A percentile compares a stretch with the other conserved stretches of the same genome.
These are phyloP conservation scores for Musa beccarii DNA, from an alignment of 176 grass and related monocot species.

Conservation along the genomic window DNA sequence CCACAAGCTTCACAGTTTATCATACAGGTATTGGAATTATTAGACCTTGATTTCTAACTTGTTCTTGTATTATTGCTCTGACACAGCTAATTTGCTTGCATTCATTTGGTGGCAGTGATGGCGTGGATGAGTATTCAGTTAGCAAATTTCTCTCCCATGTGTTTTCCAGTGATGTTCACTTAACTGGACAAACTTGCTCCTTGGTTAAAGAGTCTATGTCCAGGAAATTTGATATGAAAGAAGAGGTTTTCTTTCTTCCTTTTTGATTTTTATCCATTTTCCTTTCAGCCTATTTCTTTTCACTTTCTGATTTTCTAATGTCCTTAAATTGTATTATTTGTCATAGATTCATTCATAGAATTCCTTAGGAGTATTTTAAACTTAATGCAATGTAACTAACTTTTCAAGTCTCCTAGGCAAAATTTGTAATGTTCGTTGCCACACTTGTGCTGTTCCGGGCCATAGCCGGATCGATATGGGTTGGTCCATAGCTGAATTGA, in stretches of 20 bases:
- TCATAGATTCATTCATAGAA: background rate
- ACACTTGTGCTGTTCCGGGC: too few relatives aligned
- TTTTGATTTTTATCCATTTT: slow-evolving; percentile 7
- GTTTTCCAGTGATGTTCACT: slow-evolving; percentile 41
- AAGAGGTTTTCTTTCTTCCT: slow-evolving; percentile 55
- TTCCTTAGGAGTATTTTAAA: background rate
- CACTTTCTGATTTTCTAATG: background rate
- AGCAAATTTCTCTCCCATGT: slow-evolving; percentile 83
- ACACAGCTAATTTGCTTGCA: background rate
- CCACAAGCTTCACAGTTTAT: slow-evolving; percentile 76
- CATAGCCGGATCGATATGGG: too few relatives aligned
- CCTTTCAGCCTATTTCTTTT: background rate
- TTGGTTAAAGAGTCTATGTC: slow-evolving; percentile 69
- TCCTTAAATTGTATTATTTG: background rate
- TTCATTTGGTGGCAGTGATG: slow-evolving; percentile 37
- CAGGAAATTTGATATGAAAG: slow-evolving; percentile 88
- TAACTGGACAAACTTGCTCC: slow-evolving; percentile 47
- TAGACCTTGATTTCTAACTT: background rate
- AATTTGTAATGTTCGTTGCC: too few relatives aligned
- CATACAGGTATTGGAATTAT: slow-evolving; percentile 40
- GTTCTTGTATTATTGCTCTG: background rate
- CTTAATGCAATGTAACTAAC: background rate
- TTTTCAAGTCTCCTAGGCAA: background rate
- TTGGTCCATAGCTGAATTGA: too few relatives aligned
- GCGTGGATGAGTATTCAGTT: slow-evolving; percentile 77